These are phyloP conservation scores for Brassica rapa DNA, from an alignment of 345 rosid genomes.

Conservation along the genomic window DNA sequence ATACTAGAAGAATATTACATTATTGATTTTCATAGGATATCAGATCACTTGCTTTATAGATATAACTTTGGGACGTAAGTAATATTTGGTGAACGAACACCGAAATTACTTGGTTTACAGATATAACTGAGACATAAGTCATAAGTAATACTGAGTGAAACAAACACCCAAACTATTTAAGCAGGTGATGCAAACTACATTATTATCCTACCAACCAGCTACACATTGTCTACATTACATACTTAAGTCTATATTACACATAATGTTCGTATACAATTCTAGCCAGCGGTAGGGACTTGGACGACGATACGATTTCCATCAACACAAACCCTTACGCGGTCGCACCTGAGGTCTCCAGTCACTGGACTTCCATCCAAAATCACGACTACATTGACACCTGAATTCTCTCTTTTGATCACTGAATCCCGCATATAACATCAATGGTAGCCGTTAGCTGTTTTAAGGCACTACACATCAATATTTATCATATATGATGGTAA, in stretches of 20 bases:
- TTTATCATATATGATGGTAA: too few relatives aligned
- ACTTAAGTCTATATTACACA: not conserved
- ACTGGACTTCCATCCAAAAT: constrained; percentile 26
- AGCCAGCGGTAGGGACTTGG: constrained; percentile 32
- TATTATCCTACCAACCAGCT: not conserved
- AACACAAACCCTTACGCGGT: constrained; percentile 42
- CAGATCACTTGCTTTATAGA: not conserved
- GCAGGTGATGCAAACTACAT: not conserved
- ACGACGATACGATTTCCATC: constrained; percentile 20
- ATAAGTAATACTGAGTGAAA: too few relatives aligned
- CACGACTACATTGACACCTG: constrained; percentile 11
- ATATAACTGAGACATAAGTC: too few relatives aligned
- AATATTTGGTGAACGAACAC: not conserved
- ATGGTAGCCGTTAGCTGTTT: too few relatives aligned
- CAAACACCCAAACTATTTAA: not conserved
- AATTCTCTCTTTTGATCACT: constrained; percentile 32
- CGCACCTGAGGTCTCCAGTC: constrained; percentile 21
- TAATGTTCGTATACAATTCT: not conserved
- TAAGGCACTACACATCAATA: too few relatives aligned
- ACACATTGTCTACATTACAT: not conserved
- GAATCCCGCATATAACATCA: constrained; percentile 13
- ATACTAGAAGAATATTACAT: not conserved
- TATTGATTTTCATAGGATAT: not conserved
- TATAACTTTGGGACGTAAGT: not conserved
- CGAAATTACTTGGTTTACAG: not conserved